Evolutionary conservation across 352 stramenopile genomes (phyloP), one percentile per base, ranked within the genome.

Genomic region (Globisporangium orthogonon): DNA sequence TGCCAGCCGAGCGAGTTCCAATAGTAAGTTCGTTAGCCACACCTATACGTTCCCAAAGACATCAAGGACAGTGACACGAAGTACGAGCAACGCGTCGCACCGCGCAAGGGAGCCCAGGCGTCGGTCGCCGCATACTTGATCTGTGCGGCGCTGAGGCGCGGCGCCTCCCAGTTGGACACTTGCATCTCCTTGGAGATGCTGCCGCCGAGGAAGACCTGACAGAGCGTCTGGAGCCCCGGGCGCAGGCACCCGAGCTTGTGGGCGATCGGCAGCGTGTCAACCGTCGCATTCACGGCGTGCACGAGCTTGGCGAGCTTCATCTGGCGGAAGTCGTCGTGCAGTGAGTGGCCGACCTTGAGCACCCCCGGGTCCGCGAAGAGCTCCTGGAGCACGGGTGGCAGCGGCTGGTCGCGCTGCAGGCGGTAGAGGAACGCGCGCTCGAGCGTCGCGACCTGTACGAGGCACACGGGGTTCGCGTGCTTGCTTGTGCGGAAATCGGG

Each of bases 101-200:
- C 79, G 82, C 74, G 70, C 44, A 91, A 50, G 1, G 84, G 81
- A 13, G 81, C 73, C 81, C 80, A 94, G 0, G 84, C 84, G 52
- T 94, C 84, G 7, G 84, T 91, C 9, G 84, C 84, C 3, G 82
- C 84, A 63, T 94, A 94, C 31, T 58, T 71, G 55, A 94, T 86
- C 64, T 94, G 84, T 33, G 81, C 75, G 10, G 65, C 53, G 40
- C 70, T 90, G n/a, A 94, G 74, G 7, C 66, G 56, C 6, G 72
- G 54, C 17, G 78, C 74, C 58, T 91, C 84, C 84, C 82, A 94
- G 63, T 94, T 79, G 17, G 84, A 94, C 18, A 91, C 78, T 58
- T 94, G 84, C 84, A 94, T 91, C 47, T 87, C 73, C 60, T 94
- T 94, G 37, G 80, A 83, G 54, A 94, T 83, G 31, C 59, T 76